Percentiles rank a stretch among this genome's conserved stretches.
Evolutionary conservation across 305 asterid species (phyloP).

Genomic region (Ilex paraguariensis): DNA sequence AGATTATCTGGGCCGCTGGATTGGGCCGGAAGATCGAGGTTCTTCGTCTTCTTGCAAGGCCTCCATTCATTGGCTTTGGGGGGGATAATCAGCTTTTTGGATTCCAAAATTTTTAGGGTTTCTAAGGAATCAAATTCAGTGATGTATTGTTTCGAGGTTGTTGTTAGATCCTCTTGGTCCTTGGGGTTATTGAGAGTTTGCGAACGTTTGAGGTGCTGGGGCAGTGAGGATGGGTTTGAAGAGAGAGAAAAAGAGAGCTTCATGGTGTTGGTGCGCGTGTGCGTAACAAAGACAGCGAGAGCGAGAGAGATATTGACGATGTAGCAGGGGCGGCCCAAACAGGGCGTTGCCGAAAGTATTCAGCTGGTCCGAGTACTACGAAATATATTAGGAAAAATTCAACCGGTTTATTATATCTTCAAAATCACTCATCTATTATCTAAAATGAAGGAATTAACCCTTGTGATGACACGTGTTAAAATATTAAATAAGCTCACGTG

Average conservation of each 20-base stretch:
- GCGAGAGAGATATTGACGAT: too few species aligned
- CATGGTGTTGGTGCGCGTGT: conserved; percentile 18
- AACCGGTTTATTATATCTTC: too few species aligned
- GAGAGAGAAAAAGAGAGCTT: conserved; percentile 57
- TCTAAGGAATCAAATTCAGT: conserved; percentile 54
- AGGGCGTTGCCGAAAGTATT: too few species aligned
- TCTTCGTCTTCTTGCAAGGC: conserved; percentile 61
- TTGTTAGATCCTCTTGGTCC: conserved; percentile 6
- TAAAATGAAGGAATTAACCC: too few species aligned
- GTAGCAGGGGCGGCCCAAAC: too few species aligned
- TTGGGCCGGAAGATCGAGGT: conserved; percentile 49
- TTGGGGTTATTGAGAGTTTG: conserved; percentile 17
- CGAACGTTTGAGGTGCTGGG: conserved; percentile 20
- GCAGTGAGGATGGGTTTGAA: conserved; percentile 47
- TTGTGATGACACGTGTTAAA: too few species aligned
- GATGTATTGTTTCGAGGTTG: conserved; percentile 34
- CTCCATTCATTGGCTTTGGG: conserved; percentile 65
- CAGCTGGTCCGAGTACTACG: too few species aligned
- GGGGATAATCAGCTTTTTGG: conserved; percentile 35
- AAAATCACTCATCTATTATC: too few species aligned
- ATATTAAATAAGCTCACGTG: too few species aligned
- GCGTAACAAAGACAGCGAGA: too few species aligned
- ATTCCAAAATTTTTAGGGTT: conserved; percentile 21
- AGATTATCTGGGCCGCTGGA: conserved; percentile 34
- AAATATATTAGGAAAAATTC: too few species aligned